Evolutionary conservation across 179 eudicot species (phyloP), one percentile per base, ranked within the genome.

Genomic region (Beta corolliflora): DNA sequence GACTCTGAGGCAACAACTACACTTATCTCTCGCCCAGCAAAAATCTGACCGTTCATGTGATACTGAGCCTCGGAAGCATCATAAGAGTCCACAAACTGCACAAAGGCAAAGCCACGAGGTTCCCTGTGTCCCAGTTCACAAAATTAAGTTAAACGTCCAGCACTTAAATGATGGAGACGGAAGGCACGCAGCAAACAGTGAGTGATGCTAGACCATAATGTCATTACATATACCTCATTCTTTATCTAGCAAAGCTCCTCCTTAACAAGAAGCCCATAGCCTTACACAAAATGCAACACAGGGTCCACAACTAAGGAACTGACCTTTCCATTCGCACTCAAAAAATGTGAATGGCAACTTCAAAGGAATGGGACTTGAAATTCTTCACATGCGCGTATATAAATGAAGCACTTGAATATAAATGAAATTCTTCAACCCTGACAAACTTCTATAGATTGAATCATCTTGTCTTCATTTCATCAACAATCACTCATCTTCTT

Each of bases 91-190:
- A 91, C 91, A 83, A 90, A 92, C 87, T 92, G 89, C 85, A 92
- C 97, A 88, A 92, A 92, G 46, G 93, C 97, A 86, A 92, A 92
- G 70, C 97, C 94, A 74, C 97, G 92, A 71, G 97, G 97, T 76
- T 90, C 91, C 89, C 97, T 92, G 86, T 82, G 87, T 29, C 59
- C 61, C 5, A 58, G 13, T 14, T 31, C 48, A 77, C 9, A 79
- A 9, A 12, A 75, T 29, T 46, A 11, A 75, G 70, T 45, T 82
- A 59, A 61, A 67, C 21, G 45, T 6, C 14, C 48, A 21, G 53
- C 10, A n/a, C 15, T 25, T 25, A 29, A 36, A 52, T 23, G 71
- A 72, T 21, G 41, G 18, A 53, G 15, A 81, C 61, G 29, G 11
- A 79, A 74, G 65, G 25, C 9, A 52, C 50, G 46, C 71, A 59